These are phyloP conservation scores for Theobroma grandiflorum DNA, from an alignment of 441 rosid genomes.

Conservation along the genomic window DNA sequence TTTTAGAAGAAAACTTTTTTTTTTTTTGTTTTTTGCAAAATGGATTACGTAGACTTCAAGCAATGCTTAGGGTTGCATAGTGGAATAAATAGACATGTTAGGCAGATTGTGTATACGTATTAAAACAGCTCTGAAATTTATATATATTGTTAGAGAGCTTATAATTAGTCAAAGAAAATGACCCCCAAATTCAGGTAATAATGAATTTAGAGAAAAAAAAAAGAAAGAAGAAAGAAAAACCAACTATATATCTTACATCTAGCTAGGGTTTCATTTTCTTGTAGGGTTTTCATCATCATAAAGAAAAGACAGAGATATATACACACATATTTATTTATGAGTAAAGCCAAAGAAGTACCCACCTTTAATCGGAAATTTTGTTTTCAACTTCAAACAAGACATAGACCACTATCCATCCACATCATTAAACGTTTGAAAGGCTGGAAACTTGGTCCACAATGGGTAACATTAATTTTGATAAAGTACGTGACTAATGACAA, in stretches of 20 bases:
- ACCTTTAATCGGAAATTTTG: background rate
- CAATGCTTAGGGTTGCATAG: background rate
- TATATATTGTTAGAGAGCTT: background rate
- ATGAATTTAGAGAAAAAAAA: background rate
- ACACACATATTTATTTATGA: background rate
- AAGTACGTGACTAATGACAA: slow-evolving; percentile 26
- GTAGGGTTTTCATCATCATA: slow-evolving; percentile 22
- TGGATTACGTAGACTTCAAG: slow-evolving; percentile 18
- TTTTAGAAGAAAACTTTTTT: background rate
- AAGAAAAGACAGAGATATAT: slow-evolving; percentile 13
- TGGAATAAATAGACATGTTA: background rate
- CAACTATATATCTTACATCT: background rate
- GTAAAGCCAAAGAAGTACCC: slow-evolving; percentile 11
- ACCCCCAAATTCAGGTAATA: background rate
- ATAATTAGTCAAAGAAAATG: slow-evolving; percentile 22
- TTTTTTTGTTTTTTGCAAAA: background rate
- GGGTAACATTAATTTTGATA: slow-evolving; percentile 17
- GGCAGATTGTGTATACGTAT: background rate
- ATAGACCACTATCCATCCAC: slow-evolving; percentile 23
- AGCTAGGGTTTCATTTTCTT: background rate
- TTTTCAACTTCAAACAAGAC: background rate
- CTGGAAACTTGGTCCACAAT: slow-evolving; percentile 28
- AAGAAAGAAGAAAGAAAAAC: background rate
- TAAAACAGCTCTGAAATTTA: background rate
- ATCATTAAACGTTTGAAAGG: slow-evolving; percentile 26